Conservation (phyloP, 1,139 yeast species). For the Debaryomyces fabryi region DNA sequence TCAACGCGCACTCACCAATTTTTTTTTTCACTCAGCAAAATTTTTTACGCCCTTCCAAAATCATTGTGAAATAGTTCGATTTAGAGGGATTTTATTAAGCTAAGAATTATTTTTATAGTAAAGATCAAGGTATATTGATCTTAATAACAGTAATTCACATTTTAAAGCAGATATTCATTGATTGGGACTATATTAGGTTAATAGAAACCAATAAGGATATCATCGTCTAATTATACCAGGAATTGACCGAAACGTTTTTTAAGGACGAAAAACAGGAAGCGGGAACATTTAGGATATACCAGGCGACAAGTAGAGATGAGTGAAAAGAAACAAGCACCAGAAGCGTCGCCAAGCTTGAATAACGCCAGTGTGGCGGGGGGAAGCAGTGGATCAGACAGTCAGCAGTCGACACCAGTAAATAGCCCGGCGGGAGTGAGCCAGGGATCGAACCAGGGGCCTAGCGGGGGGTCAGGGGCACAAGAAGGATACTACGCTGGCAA, state of each 20-base stretch:
- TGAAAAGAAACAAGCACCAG: slow-evolving; percentile 4
- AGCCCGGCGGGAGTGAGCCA: slow-evolving; percentile 3
- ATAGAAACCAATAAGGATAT: slow-evolving; percentile 5
- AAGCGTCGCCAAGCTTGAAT: slow-evolving; percentile 3
- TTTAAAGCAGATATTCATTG: slow-evolving; percentile 4
- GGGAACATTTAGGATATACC: not conserved
- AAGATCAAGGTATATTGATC: not conserved
- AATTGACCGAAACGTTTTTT: not conserved
- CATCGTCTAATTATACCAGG: slow-evolving; percentile 1
- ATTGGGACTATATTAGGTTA: slow-evolving; percentile 5
- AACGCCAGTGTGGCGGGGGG: slow-evolving; percentile 3
- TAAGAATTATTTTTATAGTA: not conserved
- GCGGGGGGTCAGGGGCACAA: not conserved
- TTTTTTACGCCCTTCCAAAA: slow-evolving; percentile 12
- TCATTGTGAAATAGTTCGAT: not conserved
- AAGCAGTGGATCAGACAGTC: slow-evolving; percentile 7
- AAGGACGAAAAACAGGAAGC: not conserved
- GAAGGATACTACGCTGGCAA: slow-evolving; percentile 6
- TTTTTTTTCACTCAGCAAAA: slow-evolving; percentile 11
- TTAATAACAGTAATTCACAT: slow-evolving; percentile 2
- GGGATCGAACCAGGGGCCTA: not conserved
- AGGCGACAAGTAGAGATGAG: slow-evolving; percentile 3
- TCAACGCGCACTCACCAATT: slow-evolving; percentile 5
- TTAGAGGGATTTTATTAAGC: slow-evolving; percentile 5
- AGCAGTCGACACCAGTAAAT: slow-evolving; percentile 3